Evolutionary conservation across 345 rosid genomes (phyloP).

Genomic region (Linum lewisii): DNA sequence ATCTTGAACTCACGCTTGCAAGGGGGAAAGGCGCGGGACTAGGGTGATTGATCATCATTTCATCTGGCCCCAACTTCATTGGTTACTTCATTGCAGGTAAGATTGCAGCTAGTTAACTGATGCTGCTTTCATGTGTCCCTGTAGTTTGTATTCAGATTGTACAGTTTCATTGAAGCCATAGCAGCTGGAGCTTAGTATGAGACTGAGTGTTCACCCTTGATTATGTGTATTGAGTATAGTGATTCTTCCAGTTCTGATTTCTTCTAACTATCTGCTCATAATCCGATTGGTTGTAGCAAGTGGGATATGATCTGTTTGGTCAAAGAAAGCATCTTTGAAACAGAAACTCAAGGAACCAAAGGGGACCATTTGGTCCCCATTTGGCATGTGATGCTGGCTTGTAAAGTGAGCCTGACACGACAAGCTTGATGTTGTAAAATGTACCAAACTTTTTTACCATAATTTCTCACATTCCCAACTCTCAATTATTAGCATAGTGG

Average conservation of each 20-base stretch:
- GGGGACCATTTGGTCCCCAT: not conserved
- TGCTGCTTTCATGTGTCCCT: not conserved
- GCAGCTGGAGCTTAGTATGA: not conserved
- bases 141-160: not conserved
- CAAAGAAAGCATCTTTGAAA: not conserved
- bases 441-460: conserved; percentile 1
- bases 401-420: not conserved
- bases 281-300: not conserved
- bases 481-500: conserved; percentile 5
- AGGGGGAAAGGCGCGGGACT: not conserved
- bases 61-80: too few species aligned
- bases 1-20: conserved; percentile 4
- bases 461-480: not conserved
- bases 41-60: not conserved
- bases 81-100: too few species aligned
- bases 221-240: too few species aligned
- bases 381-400: not conserved
- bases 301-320: not conserved
- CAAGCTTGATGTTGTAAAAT: conserved; percentile 4
- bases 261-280: too few species aligned
- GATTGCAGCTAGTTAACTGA: too few species aligned
- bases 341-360: not conserved
- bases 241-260: too few species aligned
- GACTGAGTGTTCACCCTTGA: too few species aligned
- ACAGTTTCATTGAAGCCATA: not conserved